phyloP scores from a whole-genome alignment of 208 protist species.

The Acanthamoeba triangularis region DNA sequence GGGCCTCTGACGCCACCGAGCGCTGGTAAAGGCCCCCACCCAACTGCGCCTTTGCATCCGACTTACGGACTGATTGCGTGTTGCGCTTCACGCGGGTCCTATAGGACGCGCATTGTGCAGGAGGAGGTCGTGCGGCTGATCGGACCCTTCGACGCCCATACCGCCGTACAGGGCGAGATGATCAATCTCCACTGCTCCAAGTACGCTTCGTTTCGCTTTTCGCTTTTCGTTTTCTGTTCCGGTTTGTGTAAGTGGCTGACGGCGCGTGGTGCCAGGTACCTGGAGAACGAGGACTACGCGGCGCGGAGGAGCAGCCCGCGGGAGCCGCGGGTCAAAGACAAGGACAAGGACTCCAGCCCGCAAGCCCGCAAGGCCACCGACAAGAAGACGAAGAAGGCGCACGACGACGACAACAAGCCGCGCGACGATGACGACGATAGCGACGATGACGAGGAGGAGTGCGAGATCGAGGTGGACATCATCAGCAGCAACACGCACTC shows the following conservation, averaged over 20 bases:
- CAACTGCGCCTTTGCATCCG: neutral
- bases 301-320: neutral
- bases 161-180: slow-evolving; percentile 90
- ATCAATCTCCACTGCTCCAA: slow-evolving; percentile 87
- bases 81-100: too few species aligned
- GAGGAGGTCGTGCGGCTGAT: slow-evolving; percentile 84
- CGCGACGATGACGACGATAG: neutral
- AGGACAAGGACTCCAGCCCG: neutral
- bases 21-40: slow-evolving; percentile 81
- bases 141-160: slow-evolving; percentile 92
- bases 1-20: slow-evolving; percentile 91
- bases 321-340: neutral
- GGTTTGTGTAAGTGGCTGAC: slow-evolving; percentile 79
- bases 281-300: neutral
- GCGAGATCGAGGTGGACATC: slow-evolving; percentile 92
- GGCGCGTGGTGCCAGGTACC: neutral
- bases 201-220: slow-evolving; percentile 10
- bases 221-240: too few species aligned
- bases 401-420: neutral
- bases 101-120: slow-evolving; percentile 90
- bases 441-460: neutral
- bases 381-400: neutral
- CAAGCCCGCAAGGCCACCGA: neutral
- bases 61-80: neutral
- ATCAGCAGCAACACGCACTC: slow-evolving; percentile 95